These are phyloP conservation scores for Corynespora cassiicola DNA, from an alignment of 2,329 filamentous ascomycete species.

Conservation along the genomic window DNA sequence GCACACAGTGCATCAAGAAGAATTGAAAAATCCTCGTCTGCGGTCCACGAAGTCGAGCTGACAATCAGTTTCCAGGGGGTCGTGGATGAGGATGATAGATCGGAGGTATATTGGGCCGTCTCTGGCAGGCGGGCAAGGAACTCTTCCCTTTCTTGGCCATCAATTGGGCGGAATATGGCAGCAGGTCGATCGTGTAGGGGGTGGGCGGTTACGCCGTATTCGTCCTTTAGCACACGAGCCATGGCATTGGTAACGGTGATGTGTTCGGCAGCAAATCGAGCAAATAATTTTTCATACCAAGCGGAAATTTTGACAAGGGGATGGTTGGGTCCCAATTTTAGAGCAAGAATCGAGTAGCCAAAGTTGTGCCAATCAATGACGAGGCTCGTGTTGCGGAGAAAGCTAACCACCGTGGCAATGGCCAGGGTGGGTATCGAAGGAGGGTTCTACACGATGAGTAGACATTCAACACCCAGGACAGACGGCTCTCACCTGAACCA, in stretches of 20 bases:
- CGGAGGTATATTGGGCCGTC: constrained; percentile 64
- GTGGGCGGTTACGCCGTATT: constrained; percentile 69
- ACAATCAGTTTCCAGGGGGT: constrained; percentile 75
- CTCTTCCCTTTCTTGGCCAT: constrained; percentile 45
- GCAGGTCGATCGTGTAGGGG: constrained; percentile 78
- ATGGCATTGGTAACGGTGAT: constrained; percentile 92
- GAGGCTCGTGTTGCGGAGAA: constrained; percentile 78
- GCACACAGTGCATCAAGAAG: constrained; percentile 80
- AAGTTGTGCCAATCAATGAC: constrained; percentile 99
- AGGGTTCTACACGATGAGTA: constrained; percentile 72
- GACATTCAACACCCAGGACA: constrained; percentile 1
- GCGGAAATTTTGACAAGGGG: constrained; percentile 80
- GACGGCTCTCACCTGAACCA: constrained; percentile 69
- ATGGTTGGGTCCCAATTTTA: constrained; percentile 68
- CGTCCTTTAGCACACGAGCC: constrained; percentile 72
- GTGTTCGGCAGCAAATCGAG: constrained; percentile 73
- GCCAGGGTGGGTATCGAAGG: constrained; percentile 91
- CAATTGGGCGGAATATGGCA: constrained; percentile 77
- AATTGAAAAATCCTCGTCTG: constrained; percentile 92
- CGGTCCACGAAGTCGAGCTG: constrained; percentile 95
- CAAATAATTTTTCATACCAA: constrained; percentile 77
- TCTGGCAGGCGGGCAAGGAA: constrained; percentile 73
- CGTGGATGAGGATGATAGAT: constrained; percentile 56
- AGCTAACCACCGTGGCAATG: constrained; percentile 74
- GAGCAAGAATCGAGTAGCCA: constrained; percentile 87